These are phyloP conservation scores for Chaetomidium leptoderma DNA, from an alignment of 495 filamentous ascomycete genomes.

Conservation along the genomic window DNA sequence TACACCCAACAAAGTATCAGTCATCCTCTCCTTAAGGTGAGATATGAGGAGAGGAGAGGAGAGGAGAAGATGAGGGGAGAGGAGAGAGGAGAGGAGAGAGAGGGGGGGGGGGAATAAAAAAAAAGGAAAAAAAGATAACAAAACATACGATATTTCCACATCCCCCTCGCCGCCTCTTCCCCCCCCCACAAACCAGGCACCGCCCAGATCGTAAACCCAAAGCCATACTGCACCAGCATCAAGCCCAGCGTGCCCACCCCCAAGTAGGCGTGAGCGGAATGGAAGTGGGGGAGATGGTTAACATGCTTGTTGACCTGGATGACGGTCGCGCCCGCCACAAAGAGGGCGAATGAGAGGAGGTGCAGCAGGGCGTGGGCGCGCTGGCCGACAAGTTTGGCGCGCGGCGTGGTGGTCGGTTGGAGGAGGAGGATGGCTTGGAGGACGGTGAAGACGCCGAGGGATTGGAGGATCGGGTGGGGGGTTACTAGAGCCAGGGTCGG, in stretches of 20 bases:
- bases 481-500: slow-evolving; percentile 69
- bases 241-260: slow-evolving; percentile 71
- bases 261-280: slow-evolving; percentile 72
- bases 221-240: slow-evolving; percentile 64
- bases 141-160: slow-evolving; percentile 71
- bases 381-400: slow-evolving; percentile 69
- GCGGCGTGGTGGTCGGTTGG: slow-evolving; percentile 75
- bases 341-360: slow-evolving; percentile 54
- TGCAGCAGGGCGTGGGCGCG: slow-evolving; percentile 65
- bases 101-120: too few species aligned
- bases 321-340: slow-evolving; percentile 63
- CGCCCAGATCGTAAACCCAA: slow-evolving; percentile 78
- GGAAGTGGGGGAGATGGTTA: slow-evolving; percentile 61
- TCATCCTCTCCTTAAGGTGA: too few species aligned
- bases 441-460: slow-evolving; percentile 64
- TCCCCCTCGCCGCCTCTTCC: slow-evolving; percentile 67
- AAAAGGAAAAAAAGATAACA: too few species aligned
- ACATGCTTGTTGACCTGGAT: slow-evolving; percentile 79
- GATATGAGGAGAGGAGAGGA: too few species aligned
- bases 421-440: slow-evolving; percentile 78
- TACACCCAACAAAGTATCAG: not conserved
- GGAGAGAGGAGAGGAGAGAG: not conserved
- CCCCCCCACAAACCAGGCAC: slow-evolving; percentile 68
- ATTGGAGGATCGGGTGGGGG: slow-evolving; percentile 82
- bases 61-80: not conserved